phyloP scores from a whole-genome alignment of 2,329 filamentous ascomycete species.

The Dothideomycetes sp. region DNA sequence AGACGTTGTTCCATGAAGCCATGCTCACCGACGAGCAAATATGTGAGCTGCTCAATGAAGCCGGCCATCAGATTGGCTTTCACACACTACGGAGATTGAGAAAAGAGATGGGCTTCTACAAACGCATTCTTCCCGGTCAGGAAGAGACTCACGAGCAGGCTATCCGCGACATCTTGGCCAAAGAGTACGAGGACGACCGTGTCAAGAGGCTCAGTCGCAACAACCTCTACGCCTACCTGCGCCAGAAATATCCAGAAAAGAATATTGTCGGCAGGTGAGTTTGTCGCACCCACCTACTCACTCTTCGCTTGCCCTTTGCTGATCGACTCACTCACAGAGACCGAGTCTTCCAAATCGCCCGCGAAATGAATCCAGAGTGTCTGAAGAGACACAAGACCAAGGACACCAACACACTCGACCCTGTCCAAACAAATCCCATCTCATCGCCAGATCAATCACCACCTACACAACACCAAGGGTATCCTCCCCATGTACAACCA shows the following conservation, averaged over 20 bases:
- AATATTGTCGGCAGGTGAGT: conserved; percentile 2
- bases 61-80: not conserved
- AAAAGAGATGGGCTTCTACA: conserved; percentile 2
- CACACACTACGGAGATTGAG: conserved; percentile 2
- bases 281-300: not conserved
- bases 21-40: not conserved
- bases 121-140: conserved; percentile 1
- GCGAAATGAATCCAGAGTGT: conserved; percentile 3
- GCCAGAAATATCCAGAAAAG: conserved; percentile 2
- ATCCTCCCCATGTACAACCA: too few relatives aligned
- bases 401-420: not conserved
- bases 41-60: not conserved
- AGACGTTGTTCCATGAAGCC: not conserved
- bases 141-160: not conserved
- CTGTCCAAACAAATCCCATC: too few relatives aligned
- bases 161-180: not conserved
- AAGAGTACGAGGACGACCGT: not conserved
- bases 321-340: too few relatives aligned
- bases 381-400: not conserved
- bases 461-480: too few relatives aligned
- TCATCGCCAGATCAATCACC: too few relatives aligned
- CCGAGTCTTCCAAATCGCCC: conserved; percentile 3
- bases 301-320: not conserved
- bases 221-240: conserved; percentile 1
- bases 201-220: not conserved